Evolutionary conservation across 1,284 basidiomycete genomes (phyloP), one percentile per base, ranked within the genome.

Genomic region (Cutaneotrichosporon cutaneum): DNA sequence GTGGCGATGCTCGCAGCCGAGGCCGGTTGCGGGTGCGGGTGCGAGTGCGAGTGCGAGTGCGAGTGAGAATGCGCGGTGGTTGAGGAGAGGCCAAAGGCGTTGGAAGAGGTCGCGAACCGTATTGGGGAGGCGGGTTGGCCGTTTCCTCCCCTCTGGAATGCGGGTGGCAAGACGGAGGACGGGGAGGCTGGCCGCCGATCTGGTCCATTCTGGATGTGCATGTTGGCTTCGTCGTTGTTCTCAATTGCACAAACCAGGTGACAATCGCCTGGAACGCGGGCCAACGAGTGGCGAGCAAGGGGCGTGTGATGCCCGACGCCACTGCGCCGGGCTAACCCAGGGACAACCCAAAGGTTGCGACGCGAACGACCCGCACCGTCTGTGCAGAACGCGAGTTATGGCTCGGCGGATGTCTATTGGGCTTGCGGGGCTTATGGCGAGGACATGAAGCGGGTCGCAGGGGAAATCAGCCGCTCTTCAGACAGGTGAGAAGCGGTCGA

Each of bases 21-120:
- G 36, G 36, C 1, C 39, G 54, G 32, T 8, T 10, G 16, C 8
- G 54, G n/a, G 24, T 18, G 39, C 24, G 36, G 13, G 36, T 14
- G 21, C 7, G 73, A 68, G 11, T 24, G 22, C 14, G 52, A 54
- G 32, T 21, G 7, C n/a, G 51, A 35, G 27, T 21, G 10, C 18
- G 32, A 21, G 26, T n/a, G 18, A 7, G 48, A 18, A 6, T 51
- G 48, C 5, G 52, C 6, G 32, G 32, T 3, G 10, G 54, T 22
- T 10, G 62, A 45, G 7, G 64, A 50, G 3, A 77, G 70, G 1
- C 72, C 71, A 60, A 77, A 77, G 11, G 76, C 76, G 54, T 74
- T 74, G 13, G 70, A 70, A 5, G 69, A 68, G 2, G 74, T 63
- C 9, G 72, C 70, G 55, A 75, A 76, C 8, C 72, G 56, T 26